phyloP scores from a whole-genome alignment of 202 grass and related monocot species.

The Zizania palustris region DNA sequence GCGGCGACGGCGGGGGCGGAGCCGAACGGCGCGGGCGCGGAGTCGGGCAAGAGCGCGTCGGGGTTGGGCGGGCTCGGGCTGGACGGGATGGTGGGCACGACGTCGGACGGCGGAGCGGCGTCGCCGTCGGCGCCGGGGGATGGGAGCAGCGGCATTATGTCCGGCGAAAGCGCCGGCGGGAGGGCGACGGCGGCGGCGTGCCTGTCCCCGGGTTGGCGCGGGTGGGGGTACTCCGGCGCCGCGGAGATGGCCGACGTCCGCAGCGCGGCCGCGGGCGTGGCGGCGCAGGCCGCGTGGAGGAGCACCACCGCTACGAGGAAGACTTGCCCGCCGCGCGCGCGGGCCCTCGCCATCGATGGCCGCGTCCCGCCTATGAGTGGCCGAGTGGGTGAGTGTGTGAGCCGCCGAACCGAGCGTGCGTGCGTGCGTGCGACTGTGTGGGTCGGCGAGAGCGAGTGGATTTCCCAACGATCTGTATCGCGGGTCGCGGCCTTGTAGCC shows the following conservation, averaged over 20 bases:
- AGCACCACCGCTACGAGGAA: constrained; percentile 16
- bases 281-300: constrained; percentile 22
- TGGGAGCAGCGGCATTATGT: too few relatives aligned
- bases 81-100: constrained; percentile 66
- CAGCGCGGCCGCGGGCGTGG: constrained; percentile 13
- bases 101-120: constrained; percentile 43
- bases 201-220: constrained; percentile 42
- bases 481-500: not conserved
- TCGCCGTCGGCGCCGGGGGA: too few relatives aligned
- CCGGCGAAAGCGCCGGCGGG: too few relatives aligned
- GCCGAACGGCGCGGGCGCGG: constrained; percentile 49
- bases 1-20: constrained; percentile 43
- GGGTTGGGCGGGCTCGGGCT: constrained; percentile 86
- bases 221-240: constrained; percentile 50
- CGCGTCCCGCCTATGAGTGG: too few relatives aligned
- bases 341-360: constrained; percentile 43
- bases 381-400: too few relatives aligned
- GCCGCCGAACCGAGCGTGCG: not conserved
- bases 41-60: constrained; percentile 64
- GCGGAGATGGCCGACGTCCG: constrained; percentile 61
- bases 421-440: not conserved
- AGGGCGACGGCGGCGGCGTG: constrained; percentile 19
- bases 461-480: constrained; percentile 2
- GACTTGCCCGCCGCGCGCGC: constrained; percentile 18
- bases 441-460: constrained; percentile 33